Evolutionary conservation across 2,329 filamentous ascomycete species (phyloP), one percentile per base, ranked within the genome.

Genomic region (Neocatenulostroma microsporum): DNA sequence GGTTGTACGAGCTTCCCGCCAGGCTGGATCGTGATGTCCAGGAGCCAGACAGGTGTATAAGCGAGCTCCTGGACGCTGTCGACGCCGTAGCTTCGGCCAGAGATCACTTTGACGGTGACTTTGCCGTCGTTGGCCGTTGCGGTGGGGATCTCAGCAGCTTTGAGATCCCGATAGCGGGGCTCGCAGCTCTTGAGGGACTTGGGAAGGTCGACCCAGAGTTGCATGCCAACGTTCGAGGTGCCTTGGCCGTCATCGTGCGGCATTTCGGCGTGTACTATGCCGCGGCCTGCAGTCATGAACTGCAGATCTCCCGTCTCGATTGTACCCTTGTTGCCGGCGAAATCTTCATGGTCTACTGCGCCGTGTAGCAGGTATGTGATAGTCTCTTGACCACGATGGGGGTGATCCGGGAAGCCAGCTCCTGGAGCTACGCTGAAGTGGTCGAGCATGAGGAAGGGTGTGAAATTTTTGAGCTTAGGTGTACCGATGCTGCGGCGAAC

Each of bases 11-110:
- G 68, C 41, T 70, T 76, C 30, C 84, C 87, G 36, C 89, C 89
- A 0, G 88, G 87, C 52, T 77, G 66, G 36, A 96, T 75, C 14
- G 75, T 78, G 34, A 95, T 68, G 58, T 96, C 89, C 29, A 96
- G 70, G 44, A 94, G 72, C 89, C 89, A 96, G n/a, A 96, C 87
- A 0, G 91, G 91, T 2, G 89, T 96, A 62, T 96, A 95, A 11
- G 89, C 88, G 29, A 96, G 69, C 55, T 96, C 88, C 57, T 89
- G 79, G 35, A 94, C 76, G 11, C 80, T 86, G 56, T 95, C 88
- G 35, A 91, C 76, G 29, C 85, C 88, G 53, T 87, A 81, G 37
- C 78, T 81, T 57, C 82, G 78, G 14, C 89, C 91, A 1, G 81
- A 88, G 50, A 96, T 96, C 48, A 96, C 83, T 64, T 94, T 95